Evolutionary conservation across 352 stramenopile genomes (phyloP).

Genomic region (Globisporangium cederbergense): DNA sequence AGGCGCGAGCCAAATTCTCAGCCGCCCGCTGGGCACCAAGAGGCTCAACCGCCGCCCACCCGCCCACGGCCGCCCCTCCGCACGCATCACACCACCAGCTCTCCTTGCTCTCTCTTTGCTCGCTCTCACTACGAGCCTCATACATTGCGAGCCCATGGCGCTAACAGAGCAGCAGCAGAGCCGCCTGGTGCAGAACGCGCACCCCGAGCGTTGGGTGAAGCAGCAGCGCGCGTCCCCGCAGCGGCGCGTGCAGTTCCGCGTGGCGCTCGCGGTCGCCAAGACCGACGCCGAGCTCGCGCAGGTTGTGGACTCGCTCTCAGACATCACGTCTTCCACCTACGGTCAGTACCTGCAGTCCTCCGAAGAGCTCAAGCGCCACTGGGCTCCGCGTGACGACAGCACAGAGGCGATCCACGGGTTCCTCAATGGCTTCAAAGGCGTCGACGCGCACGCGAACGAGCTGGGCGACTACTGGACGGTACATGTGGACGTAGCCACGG

Average conservation of each 20-base stretch:
- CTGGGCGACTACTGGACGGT: conserved; percentile 49
- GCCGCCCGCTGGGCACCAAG: no score
- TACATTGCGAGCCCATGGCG: background rate
- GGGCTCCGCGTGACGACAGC: conserved; percentile 24
- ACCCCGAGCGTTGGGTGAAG: conserved; percentile 10
- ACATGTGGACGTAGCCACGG: conserved; percentile 31
- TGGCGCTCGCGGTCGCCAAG: conserved; percentile 33
- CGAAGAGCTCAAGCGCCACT: conserved; percentile 38
- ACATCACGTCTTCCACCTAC: conserved; percentile 47
- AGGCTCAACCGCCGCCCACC: no score
- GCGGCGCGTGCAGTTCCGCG: conserved; percentile 27
- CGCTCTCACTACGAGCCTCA: background rate
- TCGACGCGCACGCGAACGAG: conserved; percentile 12
- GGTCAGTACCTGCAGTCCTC: conserved; percentile 36
- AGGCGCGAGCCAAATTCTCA: no score
- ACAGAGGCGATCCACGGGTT: conserved; percentile 24
- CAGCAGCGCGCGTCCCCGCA: conserved; percentile 21
- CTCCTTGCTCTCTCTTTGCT: background rate
- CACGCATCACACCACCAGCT: background rate
- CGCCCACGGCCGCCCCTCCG: no score
- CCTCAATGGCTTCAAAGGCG: conserved; percentile 7
- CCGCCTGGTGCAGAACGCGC: conserved; percentile 15
- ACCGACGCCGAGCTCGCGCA: conserved; percentile 33
- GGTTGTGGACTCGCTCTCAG: conserved; percentile 36
- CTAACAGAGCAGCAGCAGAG: background rate